Evolutionary conservation across 148 eudicot genomes (phyloP), one percentile per base, ranked within the genome.

Genomic region (Arctostaphylos glauca): DNA sequence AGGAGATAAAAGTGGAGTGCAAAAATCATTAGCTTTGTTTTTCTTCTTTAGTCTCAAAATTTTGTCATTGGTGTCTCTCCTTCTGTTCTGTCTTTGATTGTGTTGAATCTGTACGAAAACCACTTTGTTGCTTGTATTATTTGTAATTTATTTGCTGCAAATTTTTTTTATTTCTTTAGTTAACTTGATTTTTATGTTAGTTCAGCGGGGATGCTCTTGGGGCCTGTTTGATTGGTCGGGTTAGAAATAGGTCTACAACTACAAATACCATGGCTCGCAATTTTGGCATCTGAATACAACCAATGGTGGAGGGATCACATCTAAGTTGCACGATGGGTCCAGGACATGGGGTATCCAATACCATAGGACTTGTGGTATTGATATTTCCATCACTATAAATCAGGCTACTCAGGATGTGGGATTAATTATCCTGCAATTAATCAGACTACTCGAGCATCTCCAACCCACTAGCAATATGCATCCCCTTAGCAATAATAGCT

Each of bases 171-270:
- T 15, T 54, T 14, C 16, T 52, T 9, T 38, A 14, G 7, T 70
- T 70, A 14, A 43, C 56, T 41, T 25, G n/a, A 77, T 41, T 77
- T 77, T 56, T 43, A 19, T 16, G 15, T 55, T 15, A 47, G 55
- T 86, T 72, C 13, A 18, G 79, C 48, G 5, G 74, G 60, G 1
- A 66, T 25, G 71, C 25, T 13, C 71, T 66, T 62, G 23, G 71
- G 68, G 71, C 71, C 71, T 66, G 43, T 25, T 23, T 13, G 43
- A 66, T 23, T 3, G 70, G 41, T 41, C 2, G 15, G 41, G 10
- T 64, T n/a, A n/a, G 67, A 62, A 62, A 62, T 62, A 3, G 41
- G 0, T 23, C 10, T 64, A 64, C 12, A 23, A 64, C 9, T 9
- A 23, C 41, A 23, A 23, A 64, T 64, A 14, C 41, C 41, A 23